Conservation (phyloP, 768 basidiomycete genomes). For the Leccinum subtestaceum region DNA sequence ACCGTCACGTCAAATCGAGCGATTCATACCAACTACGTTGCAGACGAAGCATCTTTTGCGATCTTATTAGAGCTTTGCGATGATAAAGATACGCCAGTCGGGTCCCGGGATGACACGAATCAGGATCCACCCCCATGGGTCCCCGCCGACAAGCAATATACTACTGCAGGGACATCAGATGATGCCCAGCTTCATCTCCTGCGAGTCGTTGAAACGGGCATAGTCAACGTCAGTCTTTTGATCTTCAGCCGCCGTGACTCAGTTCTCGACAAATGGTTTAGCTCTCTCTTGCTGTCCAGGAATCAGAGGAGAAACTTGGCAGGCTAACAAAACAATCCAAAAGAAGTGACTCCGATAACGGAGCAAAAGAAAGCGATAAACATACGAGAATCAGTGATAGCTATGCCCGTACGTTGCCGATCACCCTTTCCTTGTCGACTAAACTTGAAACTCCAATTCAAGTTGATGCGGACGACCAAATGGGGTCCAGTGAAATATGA, state of each 20-base stretch:
- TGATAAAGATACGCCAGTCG: slow-evolving; percentile 52
- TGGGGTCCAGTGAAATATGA: slow-evolving; percentile 7
- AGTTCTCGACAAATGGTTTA: slow-evolving; percentile 26
- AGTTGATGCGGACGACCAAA: slow-evolving; percentile 9
- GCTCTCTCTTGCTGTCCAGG: slow-evolving; percentile 78
- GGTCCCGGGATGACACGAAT: slow-evolving; percentile 41
- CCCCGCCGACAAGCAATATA: slow-evolving; percentile 66
- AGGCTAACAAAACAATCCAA: slow-evolving; percentile 7
- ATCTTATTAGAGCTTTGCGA: slow-evolving; percentile 81
- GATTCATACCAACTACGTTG: not conserved
- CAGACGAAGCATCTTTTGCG: slow-evolving; percentile 76
- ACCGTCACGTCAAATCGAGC: not conserved
- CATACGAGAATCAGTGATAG: not conserved
- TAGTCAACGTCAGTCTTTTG: slow-evolving; percentile 60
- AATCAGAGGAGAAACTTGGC: slow-evolving; percentile 67
- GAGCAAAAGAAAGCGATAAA: slow-evolving; percentile 12
- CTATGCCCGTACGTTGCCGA: not conserved
- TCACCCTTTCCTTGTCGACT: not conserved
- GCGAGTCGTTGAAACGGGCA: slow-evolving; percentile 78
- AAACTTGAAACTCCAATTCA: not conserved
- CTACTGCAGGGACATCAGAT: slow-evolving; percentile 63
- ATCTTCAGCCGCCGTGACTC: not conserved
- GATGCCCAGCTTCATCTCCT: slow-evolving; percentile 71
- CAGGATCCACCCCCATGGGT: slow-evolving; percentile 77
- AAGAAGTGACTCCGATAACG: slow-evolving; percentile 3